Evolutionary conservation across 768 basidiomycete species (phyloP).

Genomic region (Scleroderma citrinum): DNA sequence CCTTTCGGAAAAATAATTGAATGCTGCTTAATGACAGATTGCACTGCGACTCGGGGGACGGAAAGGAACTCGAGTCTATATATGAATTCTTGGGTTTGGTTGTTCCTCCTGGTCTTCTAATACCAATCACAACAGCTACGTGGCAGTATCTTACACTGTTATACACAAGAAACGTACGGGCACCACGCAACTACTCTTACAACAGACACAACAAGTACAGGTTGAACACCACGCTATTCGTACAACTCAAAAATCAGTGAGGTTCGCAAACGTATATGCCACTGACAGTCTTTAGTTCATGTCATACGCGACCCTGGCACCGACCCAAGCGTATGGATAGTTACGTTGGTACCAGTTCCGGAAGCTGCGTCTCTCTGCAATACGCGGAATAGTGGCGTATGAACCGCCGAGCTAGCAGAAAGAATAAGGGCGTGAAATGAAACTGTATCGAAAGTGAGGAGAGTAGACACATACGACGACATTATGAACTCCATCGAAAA

Average conservation of each 20-base stretch:
- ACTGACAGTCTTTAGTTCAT: slow-evolving; percentile 6
- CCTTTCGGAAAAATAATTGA: too few species aligned
- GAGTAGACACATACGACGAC: slow-evolving; percentile 81
- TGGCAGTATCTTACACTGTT: too few species aligned
- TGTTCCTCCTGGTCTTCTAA: too few species aligned
- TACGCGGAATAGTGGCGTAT: slow-evolving; percentile 77
- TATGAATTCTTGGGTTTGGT: too few species aligned
- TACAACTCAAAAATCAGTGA: background rate
- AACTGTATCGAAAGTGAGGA: background rate
- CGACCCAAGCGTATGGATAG: slow-evolving; percentile 87
- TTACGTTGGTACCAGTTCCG: slow-evolving; percentile 92
- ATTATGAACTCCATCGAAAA: slow-evolving; percentile 83
- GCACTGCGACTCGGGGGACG: too few species aligned
- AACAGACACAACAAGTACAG: too few species aligned
- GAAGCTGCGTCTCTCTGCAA: slow-evolving; percentile 68
- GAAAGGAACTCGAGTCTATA: too few species aligned
- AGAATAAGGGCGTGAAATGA: background rate
- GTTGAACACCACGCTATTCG: background rate
- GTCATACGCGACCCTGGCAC: slow-evolving; percentile 65
- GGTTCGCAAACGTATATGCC: background rate
- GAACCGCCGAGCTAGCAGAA: slow-evolving; percentile 76
- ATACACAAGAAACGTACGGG: too few species aligned
- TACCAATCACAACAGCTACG: too few species aligned
- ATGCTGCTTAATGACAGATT: too few species aligned
- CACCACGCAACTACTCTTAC: too few species aligned